Evolutionary conservation across 352 stramenopile genomes (phyloP), one percentile per base, ranked within the genome.

Genomic region (Thalassiosira mediterranea): DNA sequence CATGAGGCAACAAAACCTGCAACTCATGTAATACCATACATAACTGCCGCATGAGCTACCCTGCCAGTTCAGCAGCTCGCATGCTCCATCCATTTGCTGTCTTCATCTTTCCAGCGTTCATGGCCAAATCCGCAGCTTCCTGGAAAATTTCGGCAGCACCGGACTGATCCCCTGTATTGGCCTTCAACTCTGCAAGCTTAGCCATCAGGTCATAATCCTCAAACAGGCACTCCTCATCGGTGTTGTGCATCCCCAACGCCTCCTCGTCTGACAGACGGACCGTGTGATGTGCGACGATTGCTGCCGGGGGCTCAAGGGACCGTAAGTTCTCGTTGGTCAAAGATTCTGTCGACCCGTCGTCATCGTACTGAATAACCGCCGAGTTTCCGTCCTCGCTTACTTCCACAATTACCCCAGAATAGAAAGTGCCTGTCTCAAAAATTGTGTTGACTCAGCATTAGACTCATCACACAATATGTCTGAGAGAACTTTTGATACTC

Each of bases 31-130:
- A n/a, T n/a, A n/a, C n/a, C n/a, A n/a, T n/a, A n/a, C n/a, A n/a
- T n/a, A n/a, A n/a, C n/a, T n/a, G n/a, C n/a, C n/a, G n/a, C 2
- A 56, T 56, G 2, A 11, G 3, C 17, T 63, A 80, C 21, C 34
- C 31, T 44, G 84, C 60, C 31, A 86, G 51, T 42, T 88, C 82
- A 26, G 70, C 69, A 29, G 85, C 85, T 51, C 72, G 77, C 37
- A 84, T 64, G 69, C 85, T 91, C 74, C 72, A 91, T 56, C 83
- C 66, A 25, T 79, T 86, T 19, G 85, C 85, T 66, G 63, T 86
- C 61, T 91, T 71, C 82, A 90, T 90, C 62, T 90, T 91, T 15
- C 76, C 76, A 40, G 47, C 68, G 26, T 69, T 70, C 60, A 91
- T 80, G 11, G 85, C 85, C 31, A 79, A 63, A 48, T 81, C 74